Base-by-base conservation (phyloP, 352 stramenopile genomes). In the Thraustochytrium sp. region DNA sequence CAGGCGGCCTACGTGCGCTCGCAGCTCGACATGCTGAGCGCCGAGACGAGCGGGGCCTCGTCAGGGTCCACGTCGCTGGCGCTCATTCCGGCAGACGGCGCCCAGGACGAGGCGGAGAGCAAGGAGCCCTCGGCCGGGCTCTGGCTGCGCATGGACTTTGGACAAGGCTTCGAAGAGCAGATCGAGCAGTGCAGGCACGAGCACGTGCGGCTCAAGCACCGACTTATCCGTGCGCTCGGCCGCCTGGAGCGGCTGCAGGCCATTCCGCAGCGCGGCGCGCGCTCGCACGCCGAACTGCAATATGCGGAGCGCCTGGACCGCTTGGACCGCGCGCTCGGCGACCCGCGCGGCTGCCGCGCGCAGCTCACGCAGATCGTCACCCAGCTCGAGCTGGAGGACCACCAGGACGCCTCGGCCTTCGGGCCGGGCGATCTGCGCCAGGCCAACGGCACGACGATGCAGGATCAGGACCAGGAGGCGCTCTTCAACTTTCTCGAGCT, bases 111-210 rank as follows among this genome's bases (percentile, higher is more conserved):
- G 16, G 26, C 18, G 26, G 3, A 23, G 23, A 38, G 36, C 34
- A 72, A 34, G 26, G 46, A 80, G 42, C n/a, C 59, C 18, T 5
- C 13, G 44, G 34, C 21, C 11, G 34, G 11, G 26, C 51, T 64
- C n/a, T 80, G 68, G 68, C 68, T 80, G 16, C 68, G 68, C 21
- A 46, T 80, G 42, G 68, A 80, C n/a, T 16, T 72, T 3, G 53
- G 68, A 1, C 62, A 54, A 21, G 68, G 40, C 26, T 49, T 64
- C 21, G 34, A 61, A 44, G 68, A 80, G 49, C 48, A 72, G 8
- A 80, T 80, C 51, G 68, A 80, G 68, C 68, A 64, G 68, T 80
- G 68, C 49, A 9, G 68, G 44, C 68, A 80, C 68, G 68, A 80
- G 49, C 68, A 80, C 68, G 40, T 80, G 18, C 68, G 68, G 16